These are phyloP conservation scores for Podospora pseudoanserina DNA, from an alignment of 495 filamentous ascomycete genomes.

Conservation along the genomic window DNA sequence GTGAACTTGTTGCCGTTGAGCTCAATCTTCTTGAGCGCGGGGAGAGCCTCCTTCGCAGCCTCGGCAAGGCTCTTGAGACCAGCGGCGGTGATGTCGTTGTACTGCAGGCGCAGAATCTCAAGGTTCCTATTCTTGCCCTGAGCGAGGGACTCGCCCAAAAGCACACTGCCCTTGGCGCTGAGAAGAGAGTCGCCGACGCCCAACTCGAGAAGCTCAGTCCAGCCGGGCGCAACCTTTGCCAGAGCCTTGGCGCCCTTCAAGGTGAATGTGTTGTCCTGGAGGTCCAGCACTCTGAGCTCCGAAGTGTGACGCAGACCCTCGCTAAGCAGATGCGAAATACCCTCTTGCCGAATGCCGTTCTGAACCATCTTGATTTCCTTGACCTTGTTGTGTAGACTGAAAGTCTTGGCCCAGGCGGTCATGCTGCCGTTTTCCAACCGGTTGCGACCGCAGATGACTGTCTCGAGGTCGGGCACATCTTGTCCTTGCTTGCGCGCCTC, in stretches of 20 bases:
- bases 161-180: conserved; percentile 68
- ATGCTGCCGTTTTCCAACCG: conserved; percentile 92
- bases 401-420: conserved; percentile 87
- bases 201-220: conserved; percentile 74
- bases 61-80: conserved; percentile 66
- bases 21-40: conserved; percentile 74
- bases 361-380: conserved; percentile 95
- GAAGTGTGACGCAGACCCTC: conserved; percentile 68
- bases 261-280: conserved; percentile 98
- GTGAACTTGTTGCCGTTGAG: conserved; percentile 93
- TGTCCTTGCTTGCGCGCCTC: conserved; percentile 63
- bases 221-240: conserved; percentile 65
- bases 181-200: conserved; percentile 88
- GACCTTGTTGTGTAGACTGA: conserved; percentile 71
- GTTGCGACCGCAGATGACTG: conserved; percentile 92
- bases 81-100: conserved; percentile 82
- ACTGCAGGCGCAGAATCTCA: conserved; percentile 79
- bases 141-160: conserved; percentile 67
- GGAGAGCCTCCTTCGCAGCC: conserved; percentile 62
- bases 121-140: conserved; percentile 73
- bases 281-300: conserved; percentile 69
- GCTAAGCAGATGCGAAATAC: conserved; percentile 71
- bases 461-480: conserved; percentile 78
- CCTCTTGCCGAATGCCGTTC: conserved; percentile 94
- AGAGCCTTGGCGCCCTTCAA: conserved; percentile 72